These are phyloP conservation scores for sunflower (Helianthus annuus) DNA, from an alignment of 129 eudicot genomes.

Conservation along the genomic window HanXRQr2.0-SUNRISE NC_035449.2:48173429-48173928, in stretches of 20 bases:
- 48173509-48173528: too few species aligned
- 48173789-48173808: constrained; percentile 98
- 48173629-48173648: neutral
- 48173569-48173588: neutral
- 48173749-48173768: constrained; percentile 79
- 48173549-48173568: neutral
- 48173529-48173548: neutral
- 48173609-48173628: neutral
- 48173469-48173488: too few species aligned
- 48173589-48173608: neutral
- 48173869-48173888: constrained; percentile 34
- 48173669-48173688: constrained; percentile 83
- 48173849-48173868: constrained; percentile 79
- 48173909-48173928: constrained; percentile 47
- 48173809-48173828: constrained; percentile 92
- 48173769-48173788: constrained; percentile 95
- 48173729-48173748: constrained; percentile 89
- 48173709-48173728: constrained; percentile 87
- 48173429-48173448: too few species aligned
- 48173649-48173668: constrained; percentile 24
- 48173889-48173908: constrained; percentile 17
- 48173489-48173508: too few species aligned
- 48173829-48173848: constrained; percentile 86
- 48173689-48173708: constrained; percentile 98
- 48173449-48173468: too few species aligned